phyloP scores from a whole-genome alignment of 257 asterid genomes.

The Solanum pinnatisectum region DNA sequence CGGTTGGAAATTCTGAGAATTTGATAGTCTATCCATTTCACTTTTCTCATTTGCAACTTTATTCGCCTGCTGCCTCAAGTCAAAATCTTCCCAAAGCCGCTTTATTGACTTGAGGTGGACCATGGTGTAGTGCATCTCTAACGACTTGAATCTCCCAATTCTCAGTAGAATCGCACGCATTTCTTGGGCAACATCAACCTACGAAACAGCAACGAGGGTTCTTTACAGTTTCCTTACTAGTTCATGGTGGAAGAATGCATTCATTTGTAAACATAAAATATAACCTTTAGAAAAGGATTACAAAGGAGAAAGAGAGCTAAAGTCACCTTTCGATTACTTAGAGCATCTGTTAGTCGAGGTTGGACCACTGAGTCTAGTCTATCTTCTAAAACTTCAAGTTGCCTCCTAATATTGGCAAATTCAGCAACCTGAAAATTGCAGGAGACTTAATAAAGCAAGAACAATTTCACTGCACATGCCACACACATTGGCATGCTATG shows the following conservation, averaged over 20 bases:
- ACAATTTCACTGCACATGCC: background rate
- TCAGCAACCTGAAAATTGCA: slow-evolving; percentile 78
- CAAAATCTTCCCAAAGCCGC: slow-evolving; percentile 91
- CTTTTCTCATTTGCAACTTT: slow-evolving; percentile 59
- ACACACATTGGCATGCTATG: background rate
- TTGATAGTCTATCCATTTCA: slow-evolving; percentile 46
- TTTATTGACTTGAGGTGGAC: slow-evolving; percentile 76
- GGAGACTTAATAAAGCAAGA: background rate
- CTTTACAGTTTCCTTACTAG: background rate
- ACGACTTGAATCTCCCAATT: slow-evolving; percentile 84
- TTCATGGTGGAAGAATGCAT: slow-evolving; percentile 4
- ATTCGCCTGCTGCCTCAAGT: slow-evolving; percentile 57
- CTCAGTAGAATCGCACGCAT: slow-evolving; percentile 79
- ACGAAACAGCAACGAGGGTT: background rate
- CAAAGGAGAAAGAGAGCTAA: slow-evolving; percentile 10
- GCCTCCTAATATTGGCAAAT: slow-evolving; percentile 96
- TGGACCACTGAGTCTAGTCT: slow-evolving; percentile 97
- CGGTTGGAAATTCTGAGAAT: slow-evolving; percentile 33
- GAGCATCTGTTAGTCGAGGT: slow-evolving; percentile 87
- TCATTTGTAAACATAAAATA: slow-evolving; percentile 7
- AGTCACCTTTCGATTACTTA: slow-evolving; percentile 71
- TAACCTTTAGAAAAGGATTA: slow-evolving; percentile 2
- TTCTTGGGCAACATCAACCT: slow-evolving; percentile 89
- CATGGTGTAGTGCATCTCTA: slow-evolving; percentile 72
- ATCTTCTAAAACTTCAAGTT: slow-evolving; percentile 96